Evolutionary conservation across 2,329 filamentous ascomycete species (phyloP).

Genomic region (Graphilbum sp.): DNA sequence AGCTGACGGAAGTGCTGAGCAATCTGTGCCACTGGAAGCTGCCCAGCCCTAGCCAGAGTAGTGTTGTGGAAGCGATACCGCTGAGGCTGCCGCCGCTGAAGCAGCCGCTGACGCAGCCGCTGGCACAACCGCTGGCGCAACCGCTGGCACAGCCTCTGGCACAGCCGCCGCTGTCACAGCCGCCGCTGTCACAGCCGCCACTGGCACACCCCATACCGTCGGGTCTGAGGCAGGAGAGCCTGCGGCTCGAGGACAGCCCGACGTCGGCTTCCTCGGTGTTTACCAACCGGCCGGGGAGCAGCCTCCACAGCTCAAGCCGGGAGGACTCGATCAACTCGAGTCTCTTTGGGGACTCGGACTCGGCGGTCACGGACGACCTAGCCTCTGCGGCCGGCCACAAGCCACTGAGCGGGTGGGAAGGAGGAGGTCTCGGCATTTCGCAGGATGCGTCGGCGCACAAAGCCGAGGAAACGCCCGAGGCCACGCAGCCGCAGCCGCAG

Average conservation of each 20-base stretch:
- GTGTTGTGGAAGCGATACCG: too few species aligned
- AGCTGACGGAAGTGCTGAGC: conserved; percentile 75
- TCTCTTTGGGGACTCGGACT: conserved; percentile 74
- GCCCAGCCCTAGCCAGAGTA: conserved; percentile 35
- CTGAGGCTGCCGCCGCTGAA: too few species aligned
- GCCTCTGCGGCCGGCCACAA: conserved; percentile 59
- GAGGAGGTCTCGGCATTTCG: conserved; percentile 63
- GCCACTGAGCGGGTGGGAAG: conserved; percentile 61
- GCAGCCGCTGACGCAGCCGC: too few species aligned
- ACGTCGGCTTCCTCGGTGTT: conserved; percentile 63
- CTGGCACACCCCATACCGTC: conserved; percentile 45
- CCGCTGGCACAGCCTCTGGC: too few species aligned
- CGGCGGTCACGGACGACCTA: conserved; percentile 60
- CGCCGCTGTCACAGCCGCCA: conserved; percentile 8
- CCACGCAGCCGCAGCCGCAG: not conserved
- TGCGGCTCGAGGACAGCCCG: conserved; percentile 62
- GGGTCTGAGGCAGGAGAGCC: conserved; percentile 46
- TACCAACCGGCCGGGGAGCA: conserved; percentile 52
- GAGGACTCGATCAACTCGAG: conserved; percentile 83
- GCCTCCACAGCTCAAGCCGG: conserved; percentile 63
- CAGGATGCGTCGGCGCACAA: too few species aligned
- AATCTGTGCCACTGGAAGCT: conserved; percentile 89
- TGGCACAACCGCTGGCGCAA: too few species aligned
- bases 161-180: conserved; percentile 15
- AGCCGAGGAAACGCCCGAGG: too few species aligned